Evolutionary conservation across 2,329 filamentous ascomycete genomes (phyloP), one percentile per base, ranked within the genome.

Genomic region (Didymella lethalis): DNA sequence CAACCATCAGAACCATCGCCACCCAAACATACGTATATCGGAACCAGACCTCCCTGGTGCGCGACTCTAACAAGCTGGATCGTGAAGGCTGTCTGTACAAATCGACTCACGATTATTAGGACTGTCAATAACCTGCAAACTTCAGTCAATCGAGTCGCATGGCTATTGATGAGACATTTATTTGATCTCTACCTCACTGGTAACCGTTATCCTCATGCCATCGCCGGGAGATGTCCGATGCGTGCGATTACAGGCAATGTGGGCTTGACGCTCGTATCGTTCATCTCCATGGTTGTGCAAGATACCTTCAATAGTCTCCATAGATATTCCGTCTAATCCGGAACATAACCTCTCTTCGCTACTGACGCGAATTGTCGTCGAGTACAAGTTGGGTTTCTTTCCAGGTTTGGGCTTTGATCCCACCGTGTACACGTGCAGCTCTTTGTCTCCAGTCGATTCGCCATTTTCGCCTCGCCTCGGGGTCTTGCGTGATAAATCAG

Each of bases 321-420:
- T 11, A 28, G 23, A 44, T 28, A 20, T 28, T 26, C 41, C 23
- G 7, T 44, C 23, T 44, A 2, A 11, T 20, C 10, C 12, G 2
- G 41, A 23, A 45, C 43, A 45, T 18, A 45, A 45, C 4, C 43
- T 45, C 14, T 45, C 43, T 25, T 45, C 43, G 18, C 43, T 45
- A 4, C 43, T 45, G 43, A 45, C 25, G n/a, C 43, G 25, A 10
- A 45, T 29, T 10, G 25, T 29, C 14, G 43, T 45, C 7, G 43
- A 45, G 25, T 29, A 45, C 14, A 45, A 25, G 26, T 45, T 45
- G 6, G 20, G 25, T 10, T 2, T 23, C 36, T 38, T 29, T 25
- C 14, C 14, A 18, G 43, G 3, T 29, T n/a, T 45, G 10, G 43
- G 43, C 43, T 45, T 45, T 10, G 25, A 45, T 10, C 25, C 43